These are phyloP conservation scores for Eutrema salsugineum DNA, from an alignment of 441 rosid species.

Conservation along the genomic window DNA sequence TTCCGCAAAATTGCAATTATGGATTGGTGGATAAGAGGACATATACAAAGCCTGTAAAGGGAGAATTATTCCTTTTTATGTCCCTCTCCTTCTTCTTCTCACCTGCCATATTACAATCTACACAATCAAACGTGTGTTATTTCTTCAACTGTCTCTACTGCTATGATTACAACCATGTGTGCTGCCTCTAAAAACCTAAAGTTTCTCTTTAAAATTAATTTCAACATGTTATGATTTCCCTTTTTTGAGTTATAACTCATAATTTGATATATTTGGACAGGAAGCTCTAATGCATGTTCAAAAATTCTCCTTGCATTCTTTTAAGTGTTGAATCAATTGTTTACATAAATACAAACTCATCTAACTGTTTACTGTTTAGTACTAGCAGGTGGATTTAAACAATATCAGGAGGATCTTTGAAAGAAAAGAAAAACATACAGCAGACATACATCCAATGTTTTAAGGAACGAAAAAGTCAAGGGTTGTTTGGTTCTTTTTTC, in stretches of 20 bases:
- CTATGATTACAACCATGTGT: constrained; percentile 32
- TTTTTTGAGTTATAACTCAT: constrained; percentile 9
- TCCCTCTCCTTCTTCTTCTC: constrained; percentile 14
- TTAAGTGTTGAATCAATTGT: neutral
- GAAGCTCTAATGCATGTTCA: neutral
- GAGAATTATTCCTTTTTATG: constrained; percentile 22
- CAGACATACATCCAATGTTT: constrained; percentile 2
- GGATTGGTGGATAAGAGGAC: constrained; percentile 19
- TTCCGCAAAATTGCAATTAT: constrained; percentile 8
- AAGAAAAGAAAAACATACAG: neutral
- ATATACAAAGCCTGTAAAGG: constrained; percentile 28
- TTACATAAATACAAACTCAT: neutral
- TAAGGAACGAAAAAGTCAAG: constrained; percentile 5
- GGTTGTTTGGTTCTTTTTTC: constrained; percentile 21
- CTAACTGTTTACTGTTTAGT: neutral
- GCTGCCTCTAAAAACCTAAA: constrained; percentile 9
- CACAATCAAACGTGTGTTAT: constrained; percentile 2
- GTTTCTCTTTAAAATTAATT: neutral
- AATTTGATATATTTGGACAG: neutral
- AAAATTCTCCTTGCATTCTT: neutral
- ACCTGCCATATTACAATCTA: constrained; percentile 27
- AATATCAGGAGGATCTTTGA: neutral
- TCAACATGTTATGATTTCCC: constrained; percentile 28
- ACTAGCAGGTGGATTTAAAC: neutral
- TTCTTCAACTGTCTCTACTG: constrained; percentile 22